A percentile compares a stretch with the other conserved stretches of the same genome.
Conservation (phyloP, 805 yeast species). For the Brettanomyces bruxellensis region DNA sequence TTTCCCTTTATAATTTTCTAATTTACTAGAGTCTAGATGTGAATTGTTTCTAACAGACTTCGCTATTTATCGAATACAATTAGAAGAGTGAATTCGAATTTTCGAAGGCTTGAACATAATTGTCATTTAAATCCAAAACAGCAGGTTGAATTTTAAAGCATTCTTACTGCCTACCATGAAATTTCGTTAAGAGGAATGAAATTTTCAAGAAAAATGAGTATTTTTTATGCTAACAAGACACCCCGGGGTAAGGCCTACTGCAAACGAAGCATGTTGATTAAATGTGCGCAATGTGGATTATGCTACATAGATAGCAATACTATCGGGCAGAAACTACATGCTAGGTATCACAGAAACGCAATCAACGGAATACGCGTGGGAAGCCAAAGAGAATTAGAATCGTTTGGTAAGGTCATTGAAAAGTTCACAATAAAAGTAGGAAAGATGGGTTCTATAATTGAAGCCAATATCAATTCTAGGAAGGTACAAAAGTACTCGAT, state of each 20-base stretch:
- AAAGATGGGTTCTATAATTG: constrained; percentile 18
- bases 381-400: constrained; percentile 1
- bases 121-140: too few species aligned
- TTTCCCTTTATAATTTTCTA: too few species aligned
- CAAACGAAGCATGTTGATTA: background rate
- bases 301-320: constrained; percentile 33
- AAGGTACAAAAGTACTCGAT: constrained; percentile 17
- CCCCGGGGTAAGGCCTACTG: background rate
- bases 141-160: too few species aligned
- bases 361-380: constrained; percentile 15
- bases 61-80: too few species aligned
- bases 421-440: background rate
- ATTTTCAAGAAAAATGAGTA: too few species aligned
- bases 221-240: too few species aligned
- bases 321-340: constrained; percentile 38
- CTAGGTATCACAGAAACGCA: constrained; percentile 40
- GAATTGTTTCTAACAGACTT: too few species aligned
- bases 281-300: constrained; percentile 46
- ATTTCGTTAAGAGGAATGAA: too few species aligned
- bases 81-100: too few species aligned
- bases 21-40: too few species aligned
- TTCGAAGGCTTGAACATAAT: too few species aligned
- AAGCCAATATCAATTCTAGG: constrained; percentile 24
- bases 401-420: constrained; percentile 1
- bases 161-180: too few species aligned